phyloP scores from a whole-genome alignment of 768 basidiomycete species.

The Termitomyces sp. region DNA sequence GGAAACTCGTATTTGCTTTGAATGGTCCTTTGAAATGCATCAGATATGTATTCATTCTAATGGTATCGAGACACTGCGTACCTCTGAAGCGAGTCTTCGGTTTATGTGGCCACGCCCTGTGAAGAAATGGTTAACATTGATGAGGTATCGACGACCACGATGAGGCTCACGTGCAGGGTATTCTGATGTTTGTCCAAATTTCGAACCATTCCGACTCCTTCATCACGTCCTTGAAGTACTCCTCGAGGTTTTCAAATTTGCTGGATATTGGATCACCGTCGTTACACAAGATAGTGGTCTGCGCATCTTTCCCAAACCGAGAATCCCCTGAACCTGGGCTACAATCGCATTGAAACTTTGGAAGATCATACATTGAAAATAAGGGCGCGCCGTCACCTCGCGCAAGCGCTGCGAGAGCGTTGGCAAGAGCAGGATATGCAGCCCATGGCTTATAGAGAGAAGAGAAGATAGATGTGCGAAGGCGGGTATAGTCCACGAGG shows the following conservation, averaged over 20 bases:
- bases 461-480: constrained; percentile 25
- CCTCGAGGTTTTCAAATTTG: constrained; percentile 20
- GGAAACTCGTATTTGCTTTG: constrained; percentile 24
- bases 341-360: constrained; percentile 27
- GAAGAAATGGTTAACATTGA: not conserved
- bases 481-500: constrained; percentile 27
- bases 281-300: constrained; percentile 25
- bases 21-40: constrained; percentile 19
- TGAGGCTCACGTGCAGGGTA: constrained; percentile 26
- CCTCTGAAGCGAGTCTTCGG: constrained; percentile 20
- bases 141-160: not conserved
- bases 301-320: constrained; percentile 14
- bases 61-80: not conserved
- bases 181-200: constrained; percentile 22
- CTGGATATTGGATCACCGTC: constrained; percentile 28
- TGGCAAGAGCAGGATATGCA: constrained; percentile 27
- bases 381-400: constrained; percentile 24
- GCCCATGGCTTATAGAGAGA: constrained; percentile 31
- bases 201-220: constrained; percentile 25
- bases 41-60: not conserved
- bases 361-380: constrained; percentile 14
- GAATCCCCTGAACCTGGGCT: constrained; percentile 6
- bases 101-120: constrained; percentile 20
- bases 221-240: constrained; percentile 21
- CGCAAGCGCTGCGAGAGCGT: constrained; percentile 29